Evolutionary conservation across 2,329 filamentous ascomycete species (phyloP).

Genomic region (Claviceps spartinae): DNA sequence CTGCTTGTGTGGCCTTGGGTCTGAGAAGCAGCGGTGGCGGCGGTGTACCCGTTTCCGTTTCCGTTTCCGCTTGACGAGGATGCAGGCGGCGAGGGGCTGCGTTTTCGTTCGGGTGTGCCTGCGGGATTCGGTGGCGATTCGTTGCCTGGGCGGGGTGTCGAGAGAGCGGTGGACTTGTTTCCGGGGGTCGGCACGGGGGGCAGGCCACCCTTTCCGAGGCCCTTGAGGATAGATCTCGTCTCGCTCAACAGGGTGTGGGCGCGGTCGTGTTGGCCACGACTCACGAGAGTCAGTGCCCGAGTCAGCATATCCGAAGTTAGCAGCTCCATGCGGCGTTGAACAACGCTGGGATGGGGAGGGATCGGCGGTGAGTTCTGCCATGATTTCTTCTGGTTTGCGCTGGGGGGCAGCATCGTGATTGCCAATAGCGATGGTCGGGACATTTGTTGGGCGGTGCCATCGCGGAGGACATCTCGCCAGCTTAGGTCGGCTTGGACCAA

Average conservation of each 20-base stretch:
- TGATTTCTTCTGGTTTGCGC: constrained; percentile 48
- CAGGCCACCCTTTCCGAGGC: constrained; percentile 84
- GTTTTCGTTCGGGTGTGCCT: constrained; percentile 40
- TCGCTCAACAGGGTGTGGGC: constrained; percentile 86
- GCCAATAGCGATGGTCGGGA: constrained; percentile 82
- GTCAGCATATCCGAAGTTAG: constrained; percentile 97
- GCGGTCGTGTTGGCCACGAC: constrained; percentile 82
- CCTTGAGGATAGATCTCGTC: constrained; percentile 89
- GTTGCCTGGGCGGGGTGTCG: constrained; percentile 32
- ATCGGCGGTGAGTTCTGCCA: constrained; percentile 64
- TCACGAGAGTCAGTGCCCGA: constrained; percentile 77
- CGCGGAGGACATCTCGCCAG: constrained; percentile 85
- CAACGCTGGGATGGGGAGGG: constrained; percentile 85
- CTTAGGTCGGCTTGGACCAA: constrained; percentile 88
- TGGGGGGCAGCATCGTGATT: constrained; percentile 82
- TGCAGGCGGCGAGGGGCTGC: constrained; percentile 39
- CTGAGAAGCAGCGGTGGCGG: constrained; percentile 4
- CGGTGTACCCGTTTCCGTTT: constrained; percentile 22
- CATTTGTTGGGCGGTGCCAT: constrained; percentile 73
- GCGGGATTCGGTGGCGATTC: constrained; percentile 30
- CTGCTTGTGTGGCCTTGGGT: constrained; percentile 21
- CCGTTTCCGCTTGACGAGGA: constrained; percentile 17
- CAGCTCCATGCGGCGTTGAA: constrained; percentile 93
- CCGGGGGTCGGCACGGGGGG: constrained; percentile 65
- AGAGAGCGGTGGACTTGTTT: constrained; percentile 27